Base-by-base conservation (phyloP, 208 protist species). In the Balamuthia mandrillaris region DNA sequence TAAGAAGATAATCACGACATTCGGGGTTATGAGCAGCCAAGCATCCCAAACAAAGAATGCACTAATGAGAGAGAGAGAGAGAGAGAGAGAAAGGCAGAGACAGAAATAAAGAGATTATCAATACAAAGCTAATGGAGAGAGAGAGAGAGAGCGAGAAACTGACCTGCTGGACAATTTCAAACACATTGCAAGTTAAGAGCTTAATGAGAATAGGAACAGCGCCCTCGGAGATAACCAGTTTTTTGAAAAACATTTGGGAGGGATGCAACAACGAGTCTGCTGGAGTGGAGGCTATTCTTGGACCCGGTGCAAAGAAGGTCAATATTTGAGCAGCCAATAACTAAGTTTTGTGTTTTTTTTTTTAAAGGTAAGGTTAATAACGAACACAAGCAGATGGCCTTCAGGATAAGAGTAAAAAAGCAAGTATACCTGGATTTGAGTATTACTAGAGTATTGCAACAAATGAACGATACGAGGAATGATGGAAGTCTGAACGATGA, bases 211-310 rank as follows among this genome's bases (percentile, higher is more conserved):
- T 24, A 1, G 52, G 70, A 1, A 79, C 70, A 37, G 42, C 70
- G 2, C 70, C 70, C 52, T 79, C 70, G 29, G 52, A 63, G 31
- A 79, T 79, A 37, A 79, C 52, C 7, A 79, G 52, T 33, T 79
- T 79, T 14, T 79, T 79, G 70, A 63, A 79, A 29, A 63, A 79
- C 70, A 79, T 79, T 41, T 56, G 49, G 49, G 35, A 44, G 1
- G 70, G 70, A 18, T 79, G 70, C 33, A 63, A 44, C 45, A 56
- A 14, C 29, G 70, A 79, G 52, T 79, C 52, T 29, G 47, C 70
- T 12, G 70, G 70, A 3, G 70, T 79, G 1, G 70, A 79, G 9
- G 70, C 70, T 7, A 79, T 79, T 18, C 70, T 35, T 18, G 70
- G 70, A 5, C 70, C 70, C 33, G 70, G 70, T 12, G 42, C 42